phyloP scores from a whole-genome alignment of 2,329 filamentous ascomycete species.

The Aspergillus pseudonomiae region DNA sequence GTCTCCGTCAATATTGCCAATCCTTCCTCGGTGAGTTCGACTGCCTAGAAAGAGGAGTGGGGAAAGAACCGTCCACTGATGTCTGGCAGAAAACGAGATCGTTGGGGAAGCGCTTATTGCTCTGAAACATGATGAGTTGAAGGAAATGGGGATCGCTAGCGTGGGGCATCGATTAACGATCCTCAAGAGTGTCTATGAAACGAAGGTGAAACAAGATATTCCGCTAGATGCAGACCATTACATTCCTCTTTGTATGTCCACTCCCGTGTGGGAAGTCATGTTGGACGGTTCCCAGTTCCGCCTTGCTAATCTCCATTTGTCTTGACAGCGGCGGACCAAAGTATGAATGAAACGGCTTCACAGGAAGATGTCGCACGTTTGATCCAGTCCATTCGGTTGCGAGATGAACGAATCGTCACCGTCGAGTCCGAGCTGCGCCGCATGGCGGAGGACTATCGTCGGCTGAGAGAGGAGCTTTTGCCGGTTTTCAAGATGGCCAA shows the following conservation, averaged over 20 bases:
- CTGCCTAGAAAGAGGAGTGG: not conserved
- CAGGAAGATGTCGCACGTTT: conserved; percentile 91
- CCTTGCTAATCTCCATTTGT: conserved; percentile 12
- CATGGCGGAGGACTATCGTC: conserved; percentile 84
- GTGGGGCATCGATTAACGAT: conserved; percentile 94
- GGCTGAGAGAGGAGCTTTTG: conserved; percentile 86
- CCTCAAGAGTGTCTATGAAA: conserved; percentile 92
- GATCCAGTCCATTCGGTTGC: conserved; percentile 83
- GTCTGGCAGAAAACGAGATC: conserved; percentile 81
- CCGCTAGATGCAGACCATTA: conserved; percentile 92
- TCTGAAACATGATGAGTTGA: conserved; percentile 87
- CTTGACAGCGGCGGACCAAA: conserved; percentile 78
- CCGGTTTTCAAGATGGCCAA: conserved; percentile 89
- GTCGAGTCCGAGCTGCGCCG: conserved; percentile 82
- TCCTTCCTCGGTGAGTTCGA: conserved; percentile 73
- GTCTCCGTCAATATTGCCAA: conserved; percentile 79
- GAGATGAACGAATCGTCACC: conserved; percentile 85
- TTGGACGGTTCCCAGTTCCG: conserved; percentile 13
- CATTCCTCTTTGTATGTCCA: conserved; percentile 78
- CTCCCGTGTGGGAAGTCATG: not conserved
- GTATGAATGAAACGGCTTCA: conserved; percentile 84
- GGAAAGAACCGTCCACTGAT: conserved; percentile 9
- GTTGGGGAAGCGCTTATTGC: conserved; percentile 88
- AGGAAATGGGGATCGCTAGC: conserved; percentile 90
- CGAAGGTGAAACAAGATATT: conserved; percentile 91